Evolutionary conservation across 176 grass and related monocot species (phyloP).

Genomic region (Carex pumila): DNA sequence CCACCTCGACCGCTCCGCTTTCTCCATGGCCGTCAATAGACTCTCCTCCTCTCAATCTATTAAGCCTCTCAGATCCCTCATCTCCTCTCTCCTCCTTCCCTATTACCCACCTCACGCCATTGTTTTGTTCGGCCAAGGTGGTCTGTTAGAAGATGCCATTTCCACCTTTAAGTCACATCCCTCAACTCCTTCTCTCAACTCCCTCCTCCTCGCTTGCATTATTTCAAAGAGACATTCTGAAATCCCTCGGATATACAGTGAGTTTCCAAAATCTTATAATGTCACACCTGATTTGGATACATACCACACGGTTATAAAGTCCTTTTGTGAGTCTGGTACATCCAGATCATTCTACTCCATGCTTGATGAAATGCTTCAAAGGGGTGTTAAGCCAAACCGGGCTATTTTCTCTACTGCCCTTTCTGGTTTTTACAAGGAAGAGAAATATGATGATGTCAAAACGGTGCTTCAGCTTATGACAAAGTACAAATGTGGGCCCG

Average conservation of each 20-base stretch:
- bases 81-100: conserved; percentile 44
- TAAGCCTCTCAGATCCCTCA: conserved; percentile 32
- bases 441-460: conserved; percentile 57
- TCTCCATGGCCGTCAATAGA: conserved; percentile 53
- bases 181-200: conserved; percentile 56
- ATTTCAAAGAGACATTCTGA: conserved; percentile 48
- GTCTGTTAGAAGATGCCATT: conserved; percentile 64
- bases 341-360: conserved; percentile 76
- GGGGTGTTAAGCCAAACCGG: conserved; percentile 39
- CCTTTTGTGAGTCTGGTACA: conserved; percentile 66
- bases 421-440: conserved; percentile 72
- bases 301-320: conserved; percentile 66
- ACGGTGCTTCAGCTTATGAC: conserved; percentile 82
- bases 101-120: conserved; percentile 48
- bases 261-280: conserved; percentile 46
- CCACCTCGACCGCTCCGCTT: conserved; percentile 52
- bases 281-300: conserved; percentile 49
- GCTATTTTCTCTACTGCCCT: conserved; percentile 58
- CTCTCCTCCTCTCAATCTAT: conserved; percentile 44
- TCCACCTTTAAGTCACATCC: conserved; percentile 54
- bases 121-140: conserved; percentile 63
- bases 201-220: conserved; percentile 75
- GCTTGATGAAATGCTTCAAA: conserved; percentile 70
- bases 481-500: conserved; percentile 41
- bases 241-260: conserved; percentile 55